phyloP scores from a whole-genome alignment of 768 basidiomycete genomes.

The Rhodocollybia butyracea region DNA sequence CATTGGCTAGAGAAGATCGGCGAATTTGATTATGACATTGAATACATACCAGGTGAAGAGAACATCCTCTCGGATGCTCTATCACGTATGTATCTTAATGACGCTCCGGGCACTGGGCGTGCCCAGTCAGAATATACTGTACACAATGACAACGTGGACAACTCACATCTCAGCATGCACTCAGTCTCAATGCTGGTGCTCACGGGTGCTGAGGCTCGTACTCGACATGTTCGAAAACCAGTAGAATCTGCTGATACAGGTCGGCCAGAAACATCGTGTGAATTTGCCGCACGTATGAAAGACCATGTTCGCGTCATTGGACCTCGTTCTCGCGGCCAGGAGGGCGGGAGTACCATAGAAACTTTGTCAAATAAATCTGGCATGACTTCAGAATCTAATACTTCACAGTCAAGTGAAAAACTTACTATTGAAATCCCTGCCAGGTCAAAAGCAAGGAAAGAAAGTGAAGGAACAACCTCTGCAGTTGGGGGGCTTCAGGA shows the following conservation, averaged over 20 bases:
- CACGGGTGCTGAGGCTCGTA: not conserved
- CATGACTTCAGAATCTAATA: too few relatives aligned
- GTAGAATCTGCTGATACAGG: not conserved
- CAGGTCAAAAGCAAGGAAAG: not conserved
- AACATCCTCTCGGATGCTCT: slow-evolving; percentile 21
- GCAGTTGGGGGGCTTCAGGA: not conserved
- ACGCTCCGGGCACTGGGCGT: slow-evolving; percentile 9
- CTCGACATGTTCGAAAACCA: not conserved
- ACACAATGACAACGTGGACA: slow-evolving; percentile 10
- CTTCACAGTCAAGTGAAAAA: too few relatives aligned
- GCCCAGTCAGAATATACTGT: slow-evolving; percentile 6
- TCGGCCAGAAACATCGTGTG: not conserved
- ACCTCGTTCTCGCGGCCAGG: not conserved
- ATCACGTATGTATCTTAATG: slow-evolving; percentile 12
- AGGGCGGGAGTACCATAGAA: too few relatives aligned
- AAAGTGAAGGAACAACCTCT: not conserved
- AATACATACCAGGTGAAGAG: slow-evolving; percentile 21
- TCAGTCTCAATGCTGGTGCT: not conserved
- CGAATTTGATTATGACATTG: slow-evolving; percentile 25
- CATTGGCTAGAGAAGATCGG: too few relatives aligned
- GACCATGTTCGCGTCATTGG: not conserved
- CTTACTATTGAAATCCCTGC: not conserved
- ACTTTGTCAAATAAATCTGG: too few relatives aligned
- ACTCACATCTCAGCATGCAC: not conserved
- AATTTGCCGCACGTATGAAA: not conserved